Conservation (phyloP, 1,139 yeast species). For the Lodderomyces jiufengensis region DNA sequence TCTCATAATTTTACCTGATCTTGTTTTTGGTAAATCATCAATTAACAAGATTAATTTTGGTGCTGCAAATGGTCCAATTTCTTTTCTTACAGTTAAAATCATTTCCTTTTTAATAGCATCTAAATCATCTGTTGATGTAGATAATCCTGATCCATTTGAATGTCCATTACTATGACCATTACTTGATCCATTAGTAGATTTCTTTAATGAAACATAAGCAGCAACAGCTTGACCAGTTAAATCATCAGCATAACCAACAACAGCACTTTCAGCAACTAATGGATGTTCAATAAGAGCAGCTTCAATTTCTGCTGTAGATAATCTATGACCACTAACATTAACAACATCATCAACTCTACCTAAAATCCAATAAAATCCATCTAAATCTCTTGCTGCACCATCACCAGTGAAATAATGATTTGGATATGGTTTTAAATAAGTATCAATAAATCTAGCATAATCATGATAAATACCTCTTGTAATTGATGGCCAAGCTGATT, state of each 20-base stretch:
- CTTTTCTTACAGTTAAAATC: slow-evolving; percentile 69
- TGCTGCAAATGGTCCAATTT: slow-evolving; percentile 82
- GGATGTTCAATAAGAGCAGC: slow-evolving; percentile 72
- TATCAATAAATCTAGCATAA: slow-evolving; percentile 63
- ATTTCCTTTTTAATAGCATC: slow-evolving; percentile 65
- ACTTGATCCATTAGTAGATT: slow-evolving; percentile 17
- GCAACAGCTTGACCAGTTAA: slow-evolving; percentile 83
- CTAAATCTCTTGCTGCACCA: slow-evolving; percentile 77
- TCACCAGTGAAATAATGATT: slow-evolving; percentile 76
- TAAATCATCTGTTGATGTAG: slow-evolving; percentile 36
- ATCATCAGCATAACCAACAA: slow-evolving; percentile 77
- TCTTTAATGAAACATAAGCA: slow-evolving; percentile 70
- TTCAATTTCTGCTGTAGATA: slow-evolving; percentile 80
- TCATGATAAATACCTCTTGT: slow-evolving; percentile 74
- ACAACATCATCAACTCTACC: slow-evolving; percentile 85
- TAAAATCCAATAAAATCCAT: slow-evolving; percentile 75
- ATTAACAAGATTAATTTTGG: slow-evolving; percentile 70
- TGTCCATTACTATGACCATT: too few relatives aligned
- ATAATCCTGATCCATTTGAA: too few relatives aligned
- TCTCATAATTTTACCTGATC: slow-evolving; percentile 84
- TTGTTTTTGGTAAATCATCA: slow-evolving; percentile 77
- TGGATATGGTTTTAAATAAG: slow-evolving; percentile 67
- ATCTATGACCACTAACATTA: slow-evolving; percentile 75
- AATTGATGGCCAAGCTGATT: slow-evolving; percentile 75
- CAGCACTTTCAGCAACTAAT: slow-evolving; percentile 73